Percentiles rank a stretch among this genome's conserved stretches.
Evolutionary conservation across 176 grass and related monocot species (phyloP).

Genomic region (Rhynchospora breviuscula): DNA sequence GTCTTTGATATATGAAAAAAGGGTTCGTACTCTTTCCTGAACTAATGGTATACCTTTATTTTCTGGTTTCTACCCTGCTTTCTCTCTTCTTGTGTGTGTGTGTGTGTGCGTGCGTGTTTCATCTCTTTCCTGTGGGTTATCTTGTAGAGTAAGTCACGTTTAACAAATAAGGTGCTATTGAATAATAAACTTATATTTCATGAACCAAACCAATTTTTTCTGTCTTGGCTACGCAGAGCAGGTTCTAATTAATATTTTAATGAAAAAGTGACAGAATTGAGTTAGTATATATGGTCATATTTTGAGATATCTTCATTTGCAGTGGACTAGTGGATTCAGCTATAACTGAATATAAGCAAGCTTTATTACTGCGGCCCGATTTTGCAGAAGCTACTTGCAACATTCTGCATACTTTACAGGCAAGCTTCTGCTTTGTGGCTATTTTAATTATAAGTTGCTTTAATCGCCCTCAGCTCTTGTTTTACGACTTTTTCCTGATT

Average conservation of each 20-base stretch:
- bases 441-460: background rate
- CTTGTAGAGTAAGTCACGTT: background rate
- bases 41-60: background rate
- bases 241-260: background rate
- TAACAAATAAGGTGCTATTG: background rate
- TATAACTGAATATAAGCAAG: slow-evolving; percentile 79
- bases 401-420: slow-evolving; percentile 85
- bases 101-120: too few relatives aligned
- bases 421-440: slow-evolving; percentile 16
- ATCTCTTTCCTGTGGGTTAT: background rate
- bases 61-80: background rate
- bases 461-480: background rate
- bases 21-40: background rate
- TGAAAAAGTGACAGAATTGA: background rate
- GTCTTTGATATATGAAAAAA: background rate
- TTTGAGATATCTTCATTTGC: slow-evolving; percentile 19
- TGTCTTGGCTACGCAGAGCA: background rate
- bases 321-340: slow-evolving; percentile 71
- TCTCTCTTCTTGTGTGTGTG: background rate
- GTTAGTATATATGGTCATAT: background rate
- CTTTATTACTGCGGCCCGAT: slow-evolving; percentile 59
- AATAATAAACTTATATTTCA: background rate
- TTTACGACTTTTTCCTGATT: background rate
- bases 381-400: slow-evolving; percentile 92
- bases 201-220: background rate